Conservation (phyloP, 2,329 filamentous ascomycete genomes). For the Xylariaceae sp. region DNA sequence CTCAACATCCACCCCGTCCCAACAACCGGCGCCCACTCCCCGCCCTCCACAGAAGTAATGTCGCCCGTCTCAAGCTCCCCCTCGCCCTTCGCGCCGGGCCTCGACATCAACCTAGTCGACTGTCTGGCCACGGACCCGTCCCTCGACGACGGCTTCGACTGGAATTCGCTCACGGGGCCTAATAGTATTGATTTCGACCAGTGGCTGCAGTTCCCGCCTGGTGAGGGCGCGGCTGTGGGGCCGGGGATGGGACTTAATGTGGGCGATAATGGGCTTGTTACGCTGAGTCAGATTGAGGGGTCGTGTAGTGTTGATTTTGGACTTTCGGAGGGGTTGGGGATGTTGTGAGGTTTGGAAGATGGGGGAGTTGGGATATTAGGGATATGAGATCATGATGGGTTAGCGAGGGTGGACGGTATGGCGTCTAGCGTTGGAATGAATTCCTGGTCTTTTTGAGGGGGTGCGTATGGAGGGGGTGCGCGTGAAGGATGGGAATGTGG, state of each 20-base stretch:
- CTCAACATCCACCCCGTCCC: constrained; percentile 1
- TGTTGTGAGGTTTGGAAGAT: no score
- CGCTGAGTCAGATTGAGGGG: constrained; percentile 17
- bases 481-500: no score
- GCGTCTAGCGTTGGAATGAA: no score
- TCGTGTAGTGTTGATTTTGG: constrained; percentile 5
- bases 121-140: constrained; percentile 31
- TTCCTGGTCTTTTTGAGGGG: no score
- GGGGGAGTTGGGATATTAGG: background rate
- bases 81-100: constrained; percentile 31
- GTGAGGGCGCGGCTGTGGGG: constrained; percentile 37
- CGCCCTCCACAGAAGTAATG: constrained; percentile 25
- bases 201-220: constrained; percentile 51
- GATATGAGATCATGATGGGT: background rate
- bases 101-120: constrained; percentile 33
- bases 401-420: no score
- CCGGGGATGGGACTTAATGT: constrained; percentile 14
- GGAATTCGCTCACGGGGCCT: constrained; percentile 47
- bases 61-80: constrained; percentile 20
- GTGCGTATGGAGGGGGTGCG: no score
- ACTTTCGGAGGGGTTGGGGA: no score
- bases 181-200: constrained; percentile 55
- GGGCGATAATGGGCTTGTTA: constrained; percentile 13
- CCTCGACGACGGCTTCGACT: constrained; percentile 44
- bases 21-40: constrained; percentile 18